Base-by-base conservation (phyloP, 2,329 filamentous ascomycete genomes). In the Nakataea oryzae region DNA sequence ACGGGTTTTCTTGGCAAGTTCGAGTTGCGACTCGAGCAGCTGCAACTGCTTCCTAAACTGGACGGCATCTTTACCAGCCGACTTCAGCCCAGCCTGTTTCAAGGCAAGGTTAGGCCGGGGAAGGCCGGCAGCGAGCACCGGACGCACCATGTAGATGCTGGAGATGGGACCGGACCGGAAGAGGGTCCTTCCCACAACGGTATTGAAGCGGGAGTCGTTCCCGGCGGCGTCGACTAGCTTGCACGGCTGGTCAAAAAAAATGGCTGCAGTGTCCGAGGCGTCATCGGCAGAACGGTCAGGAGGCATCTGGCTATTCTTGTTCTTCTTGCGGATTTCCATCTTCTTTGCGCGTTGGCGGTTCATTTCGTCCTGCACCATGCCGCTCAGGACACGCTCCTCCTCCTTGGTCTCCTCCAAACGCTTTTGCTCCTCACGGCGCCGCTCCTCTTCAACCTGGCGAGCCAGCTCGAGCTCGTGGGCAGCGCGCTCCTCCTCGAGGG, bases 401-500 rank as follows among this genome's bases (percentile, higher is more conserved):
- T 93, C 87, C 63, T 80, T 79, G 61, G 75, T 80, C 66, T 86
- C 85, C 64, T 85, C 78, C 50, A 79, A 70, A 64, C 78, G 82
- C 67, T 80, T 82, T 56, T 78, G 75, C 54, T 81, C 79, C 60
- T 84, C 78, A 58, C 78, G 78, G 65, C 80, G 77, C 64, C 78
- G 79, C 64, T 84, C 79, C 70, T 80, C 82, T 73, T 77, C 76
- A 67, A 82, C 88, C 60, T 84, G 75, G 69, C 81, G 80, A 57
- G 85, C 85, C 30, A 90, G 79, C 28, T 84, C 85, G 27, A 88
- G 88, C 74, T 96, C 90, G 65, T 96, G 91, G 17, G 86, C 86
- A 30, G 89, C 91, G 54, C 93, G 85, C 73, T 97, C 93, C 69
- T 96, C 91, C 69, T 96, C 91, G 8, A 97, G 79, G 34, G 91